Base-by-base conservation (phyloP, 495 filamentous ascomycete species). In the Trichoderma virens region DNA sequence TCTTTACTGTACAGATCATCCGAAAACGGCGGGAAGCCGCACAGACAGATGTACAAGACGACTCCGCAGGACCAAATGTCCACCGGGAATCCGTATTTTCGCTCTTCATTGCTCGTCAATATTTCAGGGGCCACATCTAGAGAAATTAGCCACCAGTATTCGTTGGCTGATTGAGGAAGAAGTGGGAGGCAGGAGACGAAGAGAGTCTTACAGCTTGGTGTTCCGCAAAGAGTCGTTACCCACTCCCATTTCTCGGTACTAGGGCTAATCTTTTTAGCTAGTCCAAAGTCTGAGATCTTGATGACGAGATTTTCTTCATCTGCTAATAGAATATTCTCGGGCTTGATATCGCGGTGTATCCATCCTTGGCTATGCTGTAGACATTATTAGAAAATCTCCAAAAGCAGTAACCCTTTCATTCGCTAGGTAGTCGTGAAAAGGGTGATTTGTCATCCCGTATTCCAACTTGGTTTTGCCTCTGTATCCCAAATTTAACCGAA, bases 1-100 rank as follows among this genome's bases (percentile, higher is more conserved):
- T 92, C 88, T 51, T 90, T 86, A 6, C 85, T 88, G 69, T 84
- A 88, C 0, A 98, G 85, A 73, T 98, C 95, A 67, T 98, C 94
- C 2, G 88, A 92, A 77, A 98, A 98, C 0, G 94, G 94, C 5
- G 95, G 94, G 69, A 98, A 98, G 3, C 94, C 94, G 72, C 94
- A 98, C n/a, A 98, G 85, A 71, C 93, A 98, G 68, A 98, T 98
- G 75, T 98, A 98, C 25, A 98, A 83, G 18, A 98, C 95, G 9
- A 98, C 94, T 13, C 94, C 94, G 18, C 98, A 83, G 0, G 92
- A 96, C 94, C 94, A 98, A 60, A 98, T 82, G 74, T 98, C 94
- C 28, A 98, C 95, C 13, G 93, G 92, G 67, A 91, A 91, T 38
- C 91, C 94, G 74, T 98, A 98, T 71, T 88, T 88, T 56, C 94